Base-by-base conservation (phyloP, 345 rosid genomes). In the Hibiscus tridactylites region DNA sequence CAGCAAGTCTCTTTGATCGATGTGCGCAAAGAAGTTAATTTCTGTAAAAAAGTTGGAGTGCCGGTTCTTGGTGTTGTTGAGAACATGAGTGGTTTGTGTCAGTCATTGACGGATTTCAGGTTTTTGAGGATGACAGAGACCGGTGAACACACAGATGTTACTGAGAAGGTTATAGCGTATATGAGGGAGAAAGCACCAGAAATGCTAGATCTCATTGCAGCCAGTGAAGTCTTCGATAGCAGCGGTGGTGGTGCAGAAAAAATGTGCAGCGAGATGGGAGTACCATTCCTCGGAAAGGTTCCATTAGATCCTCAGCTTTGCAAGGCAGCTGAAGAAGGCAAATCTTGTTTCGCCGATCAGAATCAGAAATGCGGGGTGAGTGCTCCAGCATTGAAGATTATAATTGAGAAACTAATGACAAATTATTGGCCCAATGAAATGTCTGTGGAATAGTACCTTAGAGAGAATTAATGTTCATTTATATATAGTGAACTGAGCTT, bases 271-370 rank as follows among this genome's bases (percentile, higher is more conserved):
- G 97, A 94, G 71, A 90, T 92, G 98, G 89, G 79, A n/a, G 86
- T 94, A 13, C 89, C 88, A 2, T 94, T 94, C 80, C 90, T 91
- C 2, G 97, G 98, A 11, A 94, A 87, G 81, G 92, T 94, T 37
- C 97, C 97, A 0, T 73, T 94, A 81, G 98, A 94, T 82, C 98
- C 98, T 31, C 92, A 90, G 56, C 96, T 94, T 21, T 90, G 98
- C 78, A 87, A 84, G 86, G 97, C 97, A 13, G 92, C 97, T 2
- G 97, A 92, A 75, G 96, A 94, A 84, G 98, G 97, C 53, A 84
- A 86, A 75, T 94, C 97, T 6, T 94, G 98, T 79, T 94, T 94
- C 65, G 76, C 77, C 3, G 93, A 85, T 71, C 79, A 75, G 84
- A 87, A 85, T 71, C 79, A 75, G 84, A 87, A 81, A 72, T 94